Evolutionary conservation across 1,284 basidiomycete species (phyloP), one percentile per base, ranked within the genome.

Genomic region (Mycosarcoma maydis): DNA sequence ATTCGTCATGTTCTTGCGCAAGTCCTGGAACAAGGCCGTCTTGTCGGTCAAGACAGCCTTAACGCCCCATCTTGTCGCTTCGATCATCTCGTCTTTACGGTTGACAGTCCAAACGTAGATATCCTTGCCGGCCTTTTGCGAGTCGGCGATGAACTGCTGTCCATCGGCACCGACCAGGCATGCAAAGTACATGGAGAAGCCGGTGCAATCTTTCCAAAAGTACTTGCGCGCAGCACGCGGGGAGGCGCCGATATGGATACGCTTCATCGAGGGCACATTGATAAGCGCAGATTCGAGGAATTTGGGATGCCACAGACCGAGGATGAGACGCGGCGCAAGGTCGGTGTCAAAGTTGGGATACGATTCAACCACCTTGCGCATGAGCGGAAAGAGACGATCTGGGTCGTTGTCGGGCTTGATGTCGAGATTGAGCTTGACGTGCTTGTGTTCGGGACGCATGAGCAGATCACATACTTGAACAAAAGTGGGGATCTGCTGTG

Each of bases 31-130:
- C 4, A 86, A 87, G 74, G 87, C 86, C 6, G 92, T 92, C 57
- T 84, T 84, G 75, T 98, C 95, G 5, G 93, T 95, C 66, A 98
- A 87, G 71, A 98, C 91, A 10, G 89, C 92, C 76, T 90, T 88
- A 19, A 92, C 90, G 60, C 88, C 91, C 95, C 94, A 97, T 70
- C 92, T 86, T 17, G 90, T 90, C 60, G 92, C 92, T 87, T 97
- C 92, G 85, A 95, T 90, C 94, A 98, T 97, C 81, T 95, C 90
- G 59, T 88, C 88, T 10, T 89, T 88, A 42, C 90, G 87, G 81
- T 98, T 98, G 26, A 98, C 94, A 0, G 95, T 98, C 96, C 96
- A 98, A 11, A 94, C 92, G 87, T 94, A 76, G 41, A 97, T 77
- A 75, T 87, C 87, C 86, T 99, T 99, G 20, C 90, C 90, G 0